Evolutionary conservation across 805 yeast species (phyloP).

Genomic region (Candida bentonensis): DNA sequence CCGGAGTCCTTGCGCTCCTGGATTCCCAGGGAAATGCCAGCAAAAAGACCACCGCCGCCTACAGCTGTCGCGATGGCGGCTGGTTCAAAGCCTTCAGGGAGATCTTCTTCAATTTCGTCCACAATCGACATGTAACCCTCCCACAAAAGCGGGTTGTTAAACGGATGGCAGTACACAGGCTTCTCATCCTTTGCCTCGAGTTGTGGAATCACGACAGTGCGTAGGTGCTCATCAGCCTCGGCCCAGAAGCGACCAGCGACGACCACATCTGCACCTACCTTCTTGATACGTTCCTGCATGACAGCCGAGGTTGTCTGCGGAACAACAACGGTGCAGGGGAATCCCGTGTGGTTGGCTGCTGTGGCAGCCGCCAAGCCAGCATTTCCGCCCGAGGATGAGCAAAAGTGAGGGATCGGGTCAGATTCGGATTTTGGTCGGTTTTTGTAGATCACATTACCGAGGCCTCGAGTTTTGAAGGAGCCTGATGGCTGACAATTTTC

Average conservation of each 20-base stretch:
- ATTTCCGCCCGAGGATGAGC: conserved; percentile 92
- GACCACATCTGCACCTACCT: conserved; percentile 37
- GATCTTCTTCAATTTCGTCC: conserved; percentile 72
- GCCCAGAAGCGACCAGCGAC: conserved; percentile 60
- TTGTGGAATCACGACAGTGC: neutral
- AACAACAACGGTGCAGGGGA: conserved; percentile 44
- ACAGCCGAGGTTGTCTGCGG: conserved; percentile 35
- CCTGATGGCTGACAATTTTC: conserved; percentile 86
- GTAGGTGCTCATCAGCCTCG: conserved; percentile 62
- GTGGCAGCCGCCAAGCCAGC: conserved; percentile 95
- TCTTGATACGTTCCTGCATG: conserved; percentile 31
- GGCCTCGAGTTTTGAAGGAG: conserved; percentile 81
- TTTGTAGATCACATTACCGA: conserved; percentile 57
- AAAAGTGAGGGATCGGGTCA: conserved; percentile 24
- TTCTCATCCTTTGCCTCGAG: conserved; percentile 35
- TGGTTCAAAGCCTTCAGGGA: conserved; percentile 45
- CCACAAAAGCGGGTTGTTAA: conserved; percentile 83
- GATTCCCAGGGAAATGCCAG: conserved; percentile 78
- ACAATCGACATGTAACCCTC: conserved; percentile 95
- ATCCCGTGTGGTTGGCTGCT: conserved; percentile 57
- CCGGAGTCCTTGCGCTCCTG: conserved; percentile 33
- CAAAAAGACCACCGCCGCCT: conserved; percentile 91
- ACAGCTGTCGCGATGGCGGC: conserved; percentile 81
- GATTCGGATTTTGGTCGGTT: conserved; percentile 38
- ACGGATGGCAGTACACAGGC: conserved; percentile 82